Evolutionary conservation across 805 yeast genomes (phyloP).

Genomic region (Spathaspora passalidarum): DNA sequence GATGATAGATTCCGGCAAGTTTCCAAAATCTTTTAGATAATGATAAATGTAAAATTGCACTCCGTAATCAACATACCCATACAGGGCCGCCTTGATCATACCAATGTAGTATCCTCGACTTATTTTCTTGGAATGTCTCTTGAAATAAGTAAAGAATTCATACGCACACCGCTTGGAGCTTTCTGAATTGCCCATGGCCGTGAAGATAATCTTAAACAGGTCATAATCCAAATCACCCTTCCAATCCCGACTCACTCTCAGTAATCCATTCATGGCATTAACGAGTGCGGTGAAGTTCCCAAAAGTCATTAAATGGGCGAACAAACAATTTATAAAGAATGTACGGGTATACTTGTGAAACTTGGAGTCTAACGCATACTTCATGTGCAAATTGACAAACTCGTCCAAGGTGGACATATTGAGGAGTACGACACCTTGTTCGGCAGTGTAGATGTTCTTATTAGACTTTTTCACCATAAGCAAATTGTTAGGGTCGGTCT

Average conservation of each 20-base stretch:
- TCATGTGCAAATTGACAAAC: slow-evolving; percentile 22
- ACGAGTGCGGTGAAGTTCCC: slow-evolving; percentile 34
- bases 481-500: slow-evolving; percentile 9
- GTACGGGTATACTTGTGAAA: slow-evolving; percentile 17
- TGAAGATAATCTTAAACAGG: slow-evolving; percentile 28
- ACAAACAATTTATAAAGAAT: slow-evolving; percentile 32
- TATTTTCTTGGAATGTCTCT: slow-evolving; percentile 5
- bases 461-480: slow-evolving; percentile 20
- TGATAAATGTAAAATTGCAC: slow-evolving; percentile 22
- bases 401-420: slow-evolving; percentile 21
- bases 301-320: slow-evolving; percentile 31
- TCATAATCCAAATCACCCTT: slow-evolving; percentile 20
- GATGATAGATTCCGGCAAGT: too few species aligned
- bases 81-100: slow-evolving; percentile 22
- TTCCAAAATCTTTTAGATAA: slow-evolving; percentile 16
- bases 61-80: slow-evolving; percentile 22
- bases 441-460: slow-evolving; percentile 20
- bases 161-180: slow-evolving; percentile 27
- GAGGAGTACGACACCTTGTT: slow-evolving; percentile 31
- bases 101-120: slow-evolving; percentile 17
- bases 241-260: slow-evolving; percentile 14
- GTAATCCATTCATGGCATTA: slow-evolving; percentile 16
- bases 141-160: slow-evolving; percentile 20
- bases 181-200: slow-evolving; percentile 24
- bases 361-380: slow-evolving; percentile 15